Evolutionary conservation across 2,329 filamentous ascomycete genomes (phyloP).

Genomic region (Domatiomyces globalis): DNA sequence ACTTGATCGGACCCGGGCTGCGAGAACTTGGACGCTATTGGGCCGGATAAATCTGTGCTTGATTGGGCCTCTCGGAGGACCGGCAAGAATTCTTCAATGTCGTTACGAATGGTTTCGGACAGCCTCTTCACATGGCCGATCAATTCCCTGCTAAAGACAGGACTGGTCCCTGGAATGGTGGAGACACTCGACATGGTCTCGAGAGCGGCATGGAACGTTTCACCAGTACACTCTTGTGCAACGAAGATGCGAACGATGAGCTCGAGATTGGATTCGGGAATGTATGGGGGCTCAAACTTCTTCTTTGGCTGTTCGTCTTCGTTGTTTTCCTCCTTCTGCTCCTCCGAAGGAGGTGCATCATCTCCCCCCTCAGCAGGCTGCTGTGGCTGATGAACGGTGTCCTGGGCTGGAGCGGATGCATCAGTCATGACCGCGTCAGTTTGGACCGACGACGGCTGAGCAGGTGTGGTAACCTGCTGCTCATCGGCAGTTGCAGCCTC

Average conservation of each 20-base stretch:
- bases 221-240: slow-evolving; percentile 87
- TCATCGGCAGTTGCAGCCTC: slow-evolving; percentile 17
- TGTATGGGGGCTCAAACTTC: slow-evolving; percentile 62
- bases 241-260: slow-evolving; percentile 95
- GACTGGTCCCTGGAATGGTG: slow-evolving; percentile 76
- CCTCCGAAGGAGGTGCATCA: slow-evolving; percentile 1
- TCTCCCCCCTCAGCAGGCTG: slow-evolving; percentile 13
- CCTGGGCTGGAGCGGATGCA: slow-evolving; percentile 20
- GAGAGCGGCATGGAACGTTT: slow-evolving; percentile 94
- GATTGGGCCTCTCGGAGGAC: slow-evolving; percentile 77
- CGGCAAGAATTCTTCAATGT: slow-evolving; percentile 69
- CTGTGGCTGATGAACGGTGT: slow-evolving; percentile 5
- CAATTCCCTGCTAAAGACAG: slow-evolving; percentile 83
- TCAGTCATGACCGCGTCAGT: slow-evolving; percentile 29
- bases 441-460: slow-evolving; percentile 20
- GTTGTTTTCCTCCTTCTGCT: slow-evolving; percentile 15
- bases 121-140: slow-evolving; percentile 73
- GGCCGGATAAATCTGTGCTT: slow-evolving; percentile 86
- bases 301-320: slow-evolving; percentile 42
- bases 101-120: slow-evolving; percentile 68
- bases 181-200: slow-evolving; percentile 98
- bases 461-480: slow-evolving; percentile 26
- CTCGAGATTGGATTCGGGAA: slow-evolving; percentile 78
- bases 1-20: slow-evolving; percentile 92
- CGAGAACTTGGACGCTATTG: slow-evolving; percentile 89